Conservation (phyloP, 768 basidiomycete genomes). For the Panaeolus papilionaceus region DNA sequence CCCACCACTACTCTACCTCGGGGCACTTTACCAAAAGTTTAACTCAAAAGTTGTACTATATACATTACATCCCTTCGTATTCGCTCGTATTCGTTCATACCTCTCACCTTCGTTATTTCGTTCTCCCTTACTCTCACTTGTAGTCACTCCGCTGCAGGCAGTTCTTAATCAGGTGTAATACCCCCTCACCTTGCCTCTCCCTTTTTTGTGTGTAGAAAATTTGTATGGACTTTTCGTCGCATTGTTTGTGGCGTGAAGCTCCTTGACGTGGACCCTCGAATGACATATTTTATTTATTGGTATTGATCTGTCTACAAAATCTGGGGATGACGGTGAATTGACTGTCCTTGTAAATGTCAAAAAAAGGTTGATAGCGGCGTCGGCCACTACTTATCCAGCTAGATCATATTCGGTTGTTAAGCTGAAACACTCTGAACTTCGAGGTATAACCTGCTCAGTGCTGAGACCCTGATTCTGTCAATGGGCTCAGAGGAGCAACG, state of each 20-base stretch:
- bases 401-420: constrained; percentile 8
- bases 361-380: constrained; percentile 9
- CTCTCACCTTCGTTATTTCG: background rate
- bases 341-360: background rate
- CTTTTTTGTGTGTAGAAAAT: background rate
- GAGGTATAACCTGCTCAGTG: background rate
- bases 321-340: background rate
- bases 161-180: constrained; percentile 14
- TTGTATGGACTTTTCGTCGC: background rate
- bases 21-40: constrained; percentile 14
- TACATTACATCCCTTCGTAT: constrained; percentile 12
- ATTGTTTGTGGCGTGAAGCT: constrained; percentile 9
- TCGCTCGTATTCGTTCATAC: constrained; percentile 8
- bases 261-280: constrained; percentile 14
- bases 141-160: constrained; percentile 9
- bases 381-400: background rate
- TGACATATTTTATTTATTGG: constrained; percentile 14
- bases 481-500: background rate
- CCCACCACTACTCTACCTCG: constrained; percentile 6
- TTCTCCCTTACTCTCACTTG: background rate
- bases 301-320: background rate
- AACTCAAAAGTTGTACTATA: constrained; percentile 15
- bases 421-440: constrained; percentile 8
- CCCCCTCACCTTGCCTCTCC: constrained; percentile 9
- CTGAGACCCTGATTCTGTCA: constrained; percentile 9